Percentiles rank a stretch among this genome's conserved stretches.
Conservation (phyloP, 176 grass and related monocot species). For the Carex littledalei region DNA sequence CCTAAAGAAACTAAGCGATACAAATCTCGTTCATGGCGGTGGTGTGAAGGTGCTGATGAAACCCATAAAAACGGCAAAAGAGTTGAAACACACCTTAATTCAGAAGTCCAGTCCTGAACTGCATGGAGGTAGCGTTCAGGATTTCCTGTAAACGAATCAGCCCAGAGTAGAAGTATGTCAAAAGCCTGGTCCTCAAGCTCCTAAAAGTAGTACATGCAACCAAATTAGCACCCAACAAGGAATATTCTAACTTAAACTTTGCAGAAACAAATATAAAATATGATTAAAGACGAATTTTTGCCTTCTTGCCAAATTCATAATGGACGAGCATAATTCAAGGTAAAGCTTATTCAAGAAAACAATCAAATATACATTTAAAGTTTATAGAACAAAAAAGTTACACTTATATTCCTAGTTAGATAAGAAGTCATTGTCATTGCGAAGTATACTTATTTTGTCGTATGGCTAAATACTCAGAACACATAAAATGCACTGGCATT, state of each 20-base stretch:
- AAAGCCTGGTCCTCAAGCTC: constrained; percentile 97
- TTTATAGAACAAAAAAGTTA: constrained; percentile 19
- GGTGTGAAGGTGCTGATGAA: background rate
- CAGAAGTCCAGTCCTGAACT: constrained; percentile 76
- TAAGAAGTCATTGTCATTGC: background rate
- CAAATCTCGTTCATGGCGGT: background rate
- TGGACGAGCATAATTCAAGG: background rate
- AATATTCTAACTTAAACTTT: background rate
- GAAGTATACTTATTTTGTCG: background rate
- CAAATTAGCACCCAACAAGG: background rate
- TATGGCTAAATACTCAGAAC: background rate
- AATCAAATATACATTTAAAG: constrained; percentile 3
- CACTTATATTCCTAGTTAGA: background rate
- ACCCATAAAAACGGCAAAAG: background rate
- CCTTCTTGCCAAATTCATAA: background rate
- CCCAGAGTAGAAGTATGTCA: constrained; percentile 98
- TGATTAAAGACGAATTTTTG: background rate
- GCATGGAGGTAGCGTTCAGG: constrained; percentile 64
- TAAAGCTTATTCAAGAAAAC: constrained; percentile 1
- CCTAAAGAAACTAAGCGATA: background rate
- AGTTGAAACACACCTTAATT: constrained; percentile 52
- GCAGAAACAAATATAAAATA: background rate
- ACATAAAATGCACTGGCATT: background rate
- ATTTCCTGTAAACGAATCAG: constrained; percentile 83
- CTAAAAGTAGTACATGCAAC: constrained; percentile 28